Evolutionary conservation across 176 grass and related monocot genomes (phyloP).

Genomic region (Aegilops longissima): DNA sequence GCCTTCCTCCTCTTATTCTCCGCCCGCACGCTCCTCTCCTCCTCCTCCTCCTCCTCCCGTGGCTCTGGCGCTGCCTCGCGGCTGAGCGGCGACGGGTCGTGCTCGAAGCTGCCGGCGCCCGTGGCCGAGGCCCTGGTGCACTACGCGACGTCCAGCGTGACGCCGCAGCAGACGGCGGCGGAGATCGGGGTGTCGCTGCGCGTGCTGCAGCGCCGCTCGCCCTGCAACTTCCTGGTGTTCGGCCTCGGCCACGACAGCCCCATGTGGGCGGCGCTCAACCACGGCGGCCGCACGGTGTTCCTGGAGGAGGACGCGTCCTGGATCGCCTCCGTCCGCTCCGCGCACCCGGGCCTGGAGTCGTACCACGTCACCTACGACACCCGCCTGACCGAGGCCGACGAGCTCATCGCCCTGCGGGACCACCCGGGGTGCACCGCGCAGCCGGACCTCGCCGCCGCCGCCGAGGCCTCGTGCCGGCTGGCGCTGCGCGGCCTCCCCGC

Average conservation of each 20-base stretch:
- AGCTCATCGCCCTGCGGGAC: conserved; percentile 30
- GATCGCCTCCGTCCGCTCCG: conserved; percentile 43
- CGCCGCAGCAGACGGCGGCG: conserved; percentile 48
- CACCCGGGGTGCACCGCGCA: conserved; percentile 26
- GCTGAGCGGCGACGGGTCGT: not conserved
- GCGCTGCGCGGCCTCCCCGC: conserved; percentile 37
- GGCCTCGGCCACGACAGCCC: conserved; percentile 57
- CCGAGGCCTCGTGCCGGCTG: conserved; percentile 13
- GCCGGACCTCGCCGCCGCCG: conserved; percentile 24
- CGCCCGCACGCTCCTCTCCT: conserved; percentile 24
- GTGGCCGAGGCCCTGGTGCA: conserved; percentile 62
- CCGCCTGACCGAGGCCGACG: conserved; percentile 43
- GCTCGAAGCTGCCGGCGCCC: conserved; percentile 26
- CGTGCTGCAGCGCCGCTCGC: conserved; percentile 42
- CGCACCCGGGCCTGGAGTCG: conserved; percentile 58
- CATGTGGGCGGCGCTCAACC: conserved; percentile 89
- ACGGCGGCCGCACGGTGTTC: conserved; percentile 85
- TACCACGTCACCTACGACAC: conserved; percentile 81
- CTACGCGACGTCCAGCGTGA: conserved; percentile 48
- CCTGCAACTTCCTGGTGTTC: conserved; percentile 80
- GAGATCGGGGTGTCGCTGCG: conserved; percentile 59
- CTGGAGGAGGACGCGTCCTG: conserved; percentile 92
- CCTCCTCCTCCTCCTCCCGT: not conserved
- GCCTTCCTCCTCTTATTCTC: conserved; percentile 42
- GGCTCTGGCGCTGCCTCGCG: not conserved